phyloP scores from a whole-genome alignment of 106 monocot species.

The Dactylorhiza incarnata region DNA sequence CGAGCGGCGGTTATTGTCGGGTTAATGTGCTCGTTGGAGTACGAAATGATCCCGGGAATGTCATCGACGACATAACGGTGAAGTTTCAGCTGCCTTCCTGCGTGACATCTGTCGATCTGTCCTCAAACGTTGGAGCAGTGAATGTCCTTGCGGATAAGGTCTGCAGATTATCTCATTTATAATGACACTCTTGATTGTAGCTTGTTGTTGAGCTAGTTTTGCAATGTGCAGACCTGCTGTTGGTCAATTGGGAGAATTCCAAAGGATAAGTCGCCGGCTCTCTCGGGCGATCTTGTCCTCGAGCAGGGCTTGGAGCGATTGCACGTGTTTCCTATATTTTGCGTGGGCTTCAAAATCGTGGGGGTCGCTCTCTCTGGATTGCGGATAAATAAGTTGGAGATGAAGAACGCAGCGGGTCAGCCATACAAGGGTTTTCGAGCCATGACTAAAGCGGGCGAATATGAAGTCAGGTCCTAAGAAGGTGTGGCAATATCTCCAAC shows the following conservation, averaged over 20 bases:
- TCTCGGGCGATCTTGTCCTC: slow-evolving; percentile 58
- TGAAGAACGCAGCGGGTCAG: slow-evolving; percentile 41
- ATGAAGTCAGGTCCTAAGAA: slow-evolving; percentile 67
- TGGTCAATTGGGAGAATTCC: slow-evolving; percentile 87
- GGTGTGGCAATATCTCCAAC: too few relatives aligned
- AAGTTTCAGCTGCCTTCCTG: slow-evolving; percentile 66
- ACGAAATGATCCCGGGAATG: slow-evolving; percentile 86
- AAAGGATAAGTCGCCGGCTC: slow-evolving; percentile 72
- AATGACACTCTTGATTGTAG: background rate
- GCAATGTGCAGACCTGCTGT: slow-evolving; percentile 43
- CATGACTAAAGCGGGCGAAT: slow-evolving; percentile 69
- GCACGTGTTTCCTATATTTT: slow-evolving; percentile 56
- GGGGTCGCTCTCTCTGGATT: slow-evolving; percentile 83
- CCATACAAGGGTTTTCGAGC: slow-evolving; percentile 96
- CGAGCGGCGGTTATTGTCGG: slow-evolving; percentile 58
- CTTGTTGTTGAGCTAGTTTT: background rate
- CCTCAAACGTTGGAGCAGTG: slow-evolving; percentile 77
- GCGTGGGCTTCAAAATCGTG: slow-evolving; percentile 78
- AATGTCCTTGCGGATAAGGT: slow-evolving; percentile 85
- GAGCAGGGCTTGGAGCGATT: slow-evolving; percentile 49
- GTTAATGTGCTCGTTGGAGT: slow-evolving; percentile 70
- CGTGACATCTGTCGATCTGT: slow-evolving; percentile 60
- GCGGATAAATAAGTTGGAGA: slow-evolving; percentile 70
- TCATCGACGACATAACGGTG: slow-evolving; percentile 51
- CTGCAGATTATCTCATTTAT: background rate